Evolutionary conservation across 495 filamentous ascomycete species (phyloP).

Genomic region (Lasiosphaeria ovina): DNA sequence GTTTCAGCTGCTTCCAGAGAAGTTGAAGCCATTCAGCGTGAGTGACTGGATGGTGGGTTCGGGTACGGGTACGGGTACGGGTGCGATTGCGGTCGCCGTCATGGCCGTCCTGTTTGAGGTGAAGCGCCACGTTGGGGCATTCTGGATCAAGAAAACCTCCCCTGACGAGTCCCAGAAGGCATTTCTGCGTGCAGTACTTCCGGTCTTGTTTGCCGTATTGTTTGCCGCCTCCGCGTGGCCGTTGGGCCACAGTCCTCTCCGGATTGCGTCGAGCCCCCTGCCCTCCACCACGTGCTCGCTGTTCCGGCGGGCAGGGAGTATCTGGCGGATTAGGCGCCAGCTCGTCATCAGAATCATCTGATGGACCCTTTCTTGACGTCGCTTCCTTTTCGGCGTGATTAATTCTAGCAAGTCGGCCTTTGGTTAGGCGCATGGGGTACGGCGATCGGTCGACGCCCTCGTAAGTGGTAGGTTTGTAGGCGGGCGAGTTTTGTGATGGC

Average conservation of each 20-base stretch:
- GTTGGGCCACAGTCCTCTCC: background rate
- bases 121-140: conserved; percentile 44
- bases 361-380: background rate
- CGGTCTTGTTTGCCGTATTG: background rate
- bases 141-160: conserved; percentile 33
- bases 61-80: background rate
- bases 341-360: background rate
- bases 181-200: conserved; percentile 47
- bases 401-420: too few species aligned
- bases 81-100: background rate
- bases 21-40: conserved; percentile 18
- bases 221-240: background rate
- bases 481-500: conserved; percentile 1
- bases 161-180: conserved; percentile 42
- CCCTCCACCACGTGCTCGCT: background rate
- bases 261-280: background rate
- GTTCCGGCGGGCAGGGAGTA: background rate
- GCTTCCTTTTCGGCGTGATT: conserved; percentile 2
- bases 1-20: conserved; percentile 23
- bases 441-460: conserved; percentile 1
- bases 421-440: background rate
- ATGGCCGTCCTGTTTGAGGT: conserved; percentile 22
- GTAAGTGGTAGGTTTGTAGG: conserved; percentile 2
- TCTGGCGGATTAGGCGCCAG: background rate
- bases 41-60: conserved; percentile 15